Evolutionary conservation across 768 basidiomycete genomes (phyloP), one percentile per base, ranked within the genome.

Genomic region (Serendipita sp.): DNA sequence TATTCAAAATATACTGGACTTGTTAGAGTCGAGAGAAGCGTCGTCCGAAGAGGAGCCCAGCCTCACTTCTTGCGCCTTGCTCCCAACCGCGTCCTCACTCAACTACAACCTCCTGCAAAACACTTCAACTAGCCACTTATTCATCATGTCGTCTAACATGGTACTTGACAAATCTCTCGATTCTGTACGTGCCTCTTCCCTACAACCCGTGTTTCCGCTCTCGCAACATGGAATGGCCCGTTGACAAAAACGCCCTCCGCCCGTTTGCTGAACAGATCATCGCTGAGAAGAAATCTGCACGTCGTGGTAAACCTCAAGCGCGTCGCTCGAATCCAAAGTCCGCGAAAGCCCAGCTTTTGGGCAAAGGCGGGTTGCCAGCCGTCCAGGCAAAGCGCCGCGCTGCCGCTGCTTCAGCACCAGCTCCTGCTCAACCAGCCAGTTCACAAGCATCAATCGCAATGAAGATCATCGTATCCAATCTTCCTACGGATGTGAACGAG

Each of bases 401-500:
- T 48, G 61, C 44, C 20, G 67, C 68, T 61, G 65, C 64, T 45
- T 66, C 69, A 13, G 69, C 73, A 4, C 68, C 78, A 11, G 65
- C 78, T 24, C 67, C 73, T 20, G 73, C 79, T 51, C 70, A 77
- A 3, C 62, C 72, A 20, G 63, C 34, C 34, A 65, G 62, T 20
- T 65, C 65, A 22, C 63, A 61, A 28, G 53, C 64, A 38, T 72
- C 71, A 17, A 64, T 71, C 0, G 79, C 90, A 1, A 85, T 89
- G 72, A 98, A 97, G 77, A 94, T 98, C 67, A 90, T 98, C 68
- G 90, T 99, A 62, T 91, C 89, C 66, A 94, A 94, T 72, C 83
- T 99, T 48, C 95, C 95, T 33, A 70, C 73, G 4, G 95, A 99
- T 70, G 95, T 99, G 61, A 95, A 91, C 67, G 94, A 98, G 72